Conservation (phyloP, 768 basidiomycete species). For the Podaxis mareebaensis region DNA sequence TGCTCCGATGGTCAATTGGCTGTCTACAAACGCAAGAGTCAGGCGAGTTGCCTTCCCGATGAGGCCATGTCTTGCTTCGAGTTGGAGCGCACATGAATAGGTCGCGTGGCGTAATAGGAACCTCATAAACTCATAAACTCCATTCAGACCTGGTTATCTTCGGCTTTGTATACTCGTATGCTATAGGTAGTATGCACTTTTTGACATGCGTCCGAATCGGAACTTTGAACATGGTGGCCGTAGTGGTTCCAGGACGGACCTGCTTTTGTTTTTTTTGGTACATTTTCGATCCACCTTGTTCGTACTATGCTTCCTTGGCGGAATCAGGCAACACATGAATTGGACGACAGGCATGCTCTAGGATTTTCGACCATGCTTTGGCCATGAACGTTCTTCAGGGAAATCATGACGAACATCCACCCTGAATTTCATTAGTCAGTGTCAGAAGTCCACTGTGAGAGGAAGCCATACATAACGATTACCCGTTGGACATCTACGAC, state of each 20-base stretch:
- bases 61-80: conserved; percentile 31
- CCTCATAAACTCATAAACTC: neutral
- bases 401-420: neutral
- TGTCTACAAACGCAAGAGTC: conserved; percentile 48
- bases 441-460: neutral
- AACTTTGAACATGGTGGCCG: neutral
- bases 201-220: conserved; percentile 9
- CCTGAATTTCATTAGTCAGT: neutral
- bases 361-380: neutral
- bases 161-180: neutral
- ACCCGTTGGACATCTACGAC: neutral
- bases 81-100: conserved; percentile 3
- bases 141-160: neutral
- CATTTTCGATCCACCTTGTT: neutral
- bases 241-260: neutral
- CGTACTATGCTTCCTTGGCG: neutral
- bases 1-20: conserved; percentile 44
- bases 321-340: neutral
- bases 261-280: neutral
- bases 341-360: neutral
- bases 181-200: neutral
- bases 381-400: neutral
- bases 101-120: neutral
- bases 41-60: conserved; percentile 47
- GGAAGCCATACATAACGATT: neutral